These are phyloP conservation scores for Brachypodium distachyon DNA, from an alignment of 202 grass and related monocot genomes.

Conservation along the genomic window DNA sequence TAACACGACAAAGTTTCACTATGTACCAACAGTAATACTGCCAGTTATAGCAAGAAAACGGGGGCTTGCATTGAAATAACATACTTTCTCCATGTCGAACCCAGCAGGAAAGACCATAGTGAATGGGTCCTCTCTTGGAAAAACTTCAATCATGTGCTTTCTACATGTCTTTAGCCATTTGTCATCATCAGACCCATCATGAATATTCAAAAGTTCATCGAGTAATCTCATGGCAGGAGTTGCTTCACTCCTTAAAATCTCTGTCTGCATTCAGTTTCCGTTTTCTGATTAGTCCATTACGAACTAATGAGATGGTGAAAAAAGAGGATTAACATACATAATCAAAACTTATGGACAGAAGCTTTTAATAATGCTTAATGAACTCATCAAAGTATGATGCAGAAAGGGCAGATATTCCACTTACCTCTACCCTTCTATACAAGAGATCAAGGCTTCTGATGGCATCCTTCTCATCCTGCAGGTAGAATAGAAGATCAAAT, in stretches of 20 bases:
- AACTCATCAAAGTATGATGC: not conserved
- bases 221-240: conserved; percentile 85
- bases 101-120: conserved; percentile 75
- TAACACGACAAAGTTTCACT: too few species aligned
- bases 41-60: not conserved
- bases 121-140: conserved; percentile 84
- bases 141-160: conserved; percentile 64
- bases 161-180: conserved; percentile 91
- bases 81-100: conserved; percentile 68
- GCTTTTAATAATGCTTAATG: not conserved
- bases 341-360: not conserved
- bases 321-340: conserved; percentile 5
- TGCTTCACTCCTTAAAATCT: conserved; percentile 86
- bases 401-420: not conserved
- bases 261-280: conserved; percentile 41
- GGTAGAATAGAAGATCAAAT: conserved; percentile 9
- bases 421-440: conserved; percentile 84
- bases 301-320: not conserved
- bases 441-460: conserved; percentile 94
- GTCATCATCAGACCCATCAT: conserved; percentile 70
- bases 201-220: conserved; percentile 85
- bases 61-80: conserved; percentile 13
- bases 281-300: conserved; percentile 11
- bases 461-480: conserved; percentile 76
- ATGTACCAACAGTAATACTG: too few species aligned